A percentile compares a stretch with the other conserved stretches of the same genome.
phyloP scores from a whole-genome alignment of 305 asterid species.

The Rubia peregrina region DNA sequence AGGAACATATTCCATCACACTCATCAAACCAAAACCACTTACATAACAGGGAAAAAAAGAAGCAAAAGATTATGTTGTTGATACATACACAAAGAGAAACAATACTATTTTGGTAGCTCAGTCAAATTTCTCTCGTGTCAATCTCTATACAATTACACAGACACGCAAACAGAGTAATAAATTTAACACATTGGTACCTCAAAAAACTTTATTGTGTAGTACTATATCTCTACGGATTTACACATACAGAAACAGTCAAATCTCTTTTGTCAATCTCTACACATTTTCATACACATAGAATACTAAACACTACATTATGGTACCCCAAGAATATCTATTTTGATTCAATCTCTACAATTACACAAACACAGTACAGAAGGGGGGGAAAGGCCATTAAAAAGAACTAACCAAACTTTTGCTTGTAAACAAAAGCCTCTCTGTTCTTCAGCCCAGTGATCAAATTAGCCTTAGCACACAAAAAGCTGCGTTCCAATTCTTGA shows the following conservation, averaged over 20 bases:
- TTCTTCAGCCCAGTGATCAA: conserved; percentile 45
- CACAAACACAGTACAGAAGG: not conserved
- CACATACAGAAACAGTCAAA: too few species aligned
- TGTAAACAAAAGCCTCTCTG: conserved; percentile 44
- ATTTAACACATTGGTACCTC: not conserved
- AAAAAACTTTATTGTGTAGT: too few species aligned
- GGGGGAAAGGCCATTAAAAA: not conserved
- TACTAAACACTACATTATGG: not conserved
- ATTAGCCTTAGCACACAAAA: conserved; percentile 42
- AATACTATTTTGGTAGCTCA: not conserved
- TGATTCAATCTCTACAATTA: not conserved
- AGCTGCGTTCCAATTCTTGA: conserved; percentile 38
- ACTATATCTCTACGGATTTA: too few species aligned
- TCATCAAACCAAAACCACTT: not conserved
- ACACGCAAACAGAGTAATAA: not conserved
- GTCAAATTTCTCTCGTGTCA: not conserved
- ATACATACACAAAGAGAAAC: too few species aligned
- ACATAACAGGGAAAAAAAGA: not conserved
- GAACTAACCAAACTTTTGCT: conserved; percentile 54
- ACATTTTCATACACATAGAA: not conserved
- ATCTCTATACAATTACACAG: not conserved
- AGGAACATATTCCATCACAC: not conserved
- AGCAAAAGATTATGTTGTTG: not conserved
- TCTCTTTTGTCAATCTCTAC: not conserved
- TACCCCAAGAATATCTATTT: not conserved